Evolutionary conservation across 2,329 filamentous ascomycete genomes (phyloP).

Genomic region (Akanthomyces dipterigenus): DNA sequence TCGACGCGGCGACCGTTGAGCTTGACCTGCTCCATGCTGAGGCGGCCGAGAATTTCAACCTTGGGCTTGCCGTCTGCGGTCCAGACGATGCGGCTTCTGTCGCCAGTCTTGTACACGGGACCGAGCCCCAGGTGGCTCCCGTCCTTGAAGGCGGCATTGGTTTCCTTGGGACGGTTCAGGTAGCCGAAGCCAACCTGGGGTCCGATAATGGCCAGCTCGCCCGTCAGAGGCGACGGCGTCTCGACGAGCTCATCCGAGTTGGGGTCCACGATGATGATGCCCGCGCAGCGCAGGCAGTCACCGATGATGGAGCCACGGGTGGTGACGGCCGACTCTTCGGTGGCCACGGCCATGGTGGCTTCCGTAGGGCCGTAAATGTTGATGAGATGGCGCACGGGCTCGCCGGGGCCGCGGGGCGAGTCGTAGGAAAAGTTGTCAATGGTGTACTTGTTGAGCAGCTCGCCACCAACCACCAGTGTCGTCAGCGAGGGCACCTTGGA

Average conservation of each 20-base stretch:
- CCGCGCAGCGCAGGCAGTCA: conserved; percentile 8
- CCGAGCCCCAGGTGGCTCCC: conserved; percentile 31
- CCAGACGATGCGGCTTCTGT: conserved; percentile 10
- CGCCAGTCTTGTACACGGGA: conserved; percentile 9
- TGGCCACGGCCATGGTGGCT: conserved; percentile 10
- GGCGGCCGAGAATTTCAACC: conserved; percentile 10
- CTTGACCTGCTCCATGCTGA: conserved; percentile 12
- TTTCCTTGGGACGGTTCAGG: conserved; percentile 12
- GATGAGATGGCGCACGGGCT: conserved; percentile 8
- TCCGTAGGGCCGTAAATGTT: conserved; percentile 12
- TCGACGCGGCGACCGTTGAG: conserved; percentile 12
- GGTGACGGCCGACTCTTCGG: neutral
- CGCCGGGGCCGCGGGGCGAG: conserved; percentile 34
- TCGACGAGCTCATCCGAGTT: conserved; percentile 6
- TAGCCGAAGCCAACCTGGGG: conserved; percentile 14
- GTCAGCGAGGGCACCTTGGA: conserved; percentile 11
- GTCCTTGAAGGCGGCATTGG: conserved; percentile 7
- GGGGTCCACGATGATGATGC: conserved; percentile 10
- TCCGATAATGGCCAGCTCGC: conserved; percentile 22
- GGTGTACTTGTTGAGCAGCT: conserved; percentile 9
- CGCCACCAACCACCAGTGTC: conserved; percentile 11
- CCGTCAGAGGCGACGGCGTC: neutral
- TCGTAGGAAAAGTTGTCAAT: conserved; percentile 12
- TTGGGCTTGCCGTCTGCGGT: conserved; percentile 8
- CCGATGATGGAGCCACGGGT: conserved; percentile 11